A percentile compares a stretch with the other conserved stretches of the same genome.
These are phyloP conservation scores for Yamadazyma diddensiae DNA, from an alignment of 1,139 yeast genomes.

Conservation along the genomic window DNA sequence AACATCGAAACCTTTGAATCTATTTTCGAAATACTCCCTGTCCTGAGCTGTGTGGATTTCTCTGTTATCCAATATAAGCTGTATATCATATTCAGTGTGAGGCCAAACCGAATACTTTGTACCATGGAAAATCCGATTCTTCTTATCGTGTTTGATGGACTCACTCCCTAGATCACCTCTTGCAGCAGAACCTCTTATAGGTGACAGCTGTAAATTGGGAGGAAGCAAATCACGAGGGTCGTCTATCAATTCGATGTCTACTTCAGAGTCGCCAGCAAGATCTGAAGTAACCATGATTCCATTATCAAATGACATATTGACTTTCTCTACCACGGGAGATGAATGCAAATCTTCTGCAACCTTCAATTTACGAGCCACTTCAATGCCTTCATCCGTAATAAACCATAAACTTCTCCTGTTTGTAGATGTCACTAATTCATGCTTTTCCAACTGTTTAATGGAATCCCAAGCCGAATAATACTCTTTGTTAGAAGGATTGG, in stretches of 20 bases:
- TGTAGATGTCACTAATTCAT: constrained; percentile 55
- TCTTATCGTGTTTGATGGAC: constrained; percentile 20
- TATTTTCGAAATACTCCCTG: constrained; percentile 59
- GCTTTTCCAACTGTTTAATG: constrained; percentile 58
- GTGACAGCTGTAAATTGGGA: background rate
- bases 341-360: constrained; percentile 39
- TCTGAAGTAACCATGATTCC: constrained; percentile 29
- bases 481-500: constrained; percentile 60
- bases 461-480: constrained; percentile 81
- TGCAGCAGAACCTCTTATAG: background rate
- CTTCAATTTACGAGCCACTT: constrained; percentile 58
- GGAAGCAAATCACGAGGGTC: constrained; percentile 12
- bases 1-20: constrained; percentile 51
- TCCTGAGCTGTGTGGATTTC: constrained; percentile 67
- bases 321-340: constrained; percentile 20
- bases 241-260: constrained; percentile 2
- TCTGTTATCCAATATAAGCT: constrained; percentile 73
- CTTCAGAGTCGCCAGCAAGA: background rate
- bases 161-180: background rate
- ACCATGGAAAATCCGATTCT: constrained; percentile 20
- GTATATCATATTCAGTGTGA: constrained; percentile 49
- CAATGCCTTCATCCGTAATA: constrained; percentile 72
- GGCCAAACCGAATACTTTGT: constrained; percentile 39
- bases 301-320: constrained; percentile 35
- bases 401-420: constrained; percentile 62